These are phyloP conservation scores for Paraphaeosphaeria sporulosa DNA, from an alignment of 2,329 filamentous ascomycete species.

Conservation along the genomic window DNA sequence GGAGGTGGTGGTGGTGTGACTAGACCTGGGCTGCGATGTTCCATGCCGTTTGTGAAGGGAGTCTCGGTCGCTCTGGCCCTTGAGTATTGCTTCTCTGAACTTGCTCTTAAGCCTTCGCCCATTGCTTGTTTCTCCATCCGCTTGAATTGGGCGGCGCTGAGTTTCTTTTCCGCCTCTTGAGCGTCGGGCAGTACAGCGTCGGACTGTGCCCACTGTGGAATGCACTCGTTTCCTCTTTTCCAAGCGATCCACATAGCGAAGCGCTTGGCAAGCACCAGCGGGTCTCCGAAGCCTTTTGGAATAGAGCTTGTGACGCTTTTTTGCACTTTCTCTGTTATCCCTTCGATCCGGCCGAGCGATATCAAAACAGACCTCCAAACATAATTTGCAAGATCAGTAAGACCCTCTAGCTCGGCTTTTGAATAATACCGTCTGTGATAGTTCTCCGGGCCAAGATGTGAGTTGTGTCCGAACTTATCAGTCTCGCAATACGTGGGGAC, in stretches of 20 bases:
- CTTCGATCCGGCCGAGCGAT: constrained; percentile 66
- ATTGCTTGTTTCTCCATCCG: constrained; percentile 62
- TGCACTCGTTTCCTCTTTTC: constrained; percentile 70
- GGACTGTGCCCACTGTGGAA: constrained; percentile 68
- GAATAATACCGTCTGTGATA: constrained; percentile 69
- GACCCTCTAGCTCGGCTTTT: constrained; percentile 67
- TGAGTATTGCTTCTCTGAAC: constrained; percentile 51
- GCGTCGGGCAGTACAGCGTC: constrained; percentile 60
- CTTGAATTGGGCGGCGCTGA: constrained; percentile 63
- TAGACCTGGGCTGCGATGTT: constrained; percentile 12
- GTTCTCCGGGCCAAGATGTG: constrained; percentile 60
- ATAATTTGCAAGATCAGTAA: constrained; percentile 66
- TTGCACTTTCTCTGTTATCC: constrained; percentile 64
- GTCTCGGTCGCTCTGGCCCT: constrained; percentile 43
- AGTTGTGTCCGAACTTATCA: constrained; percentile 60
- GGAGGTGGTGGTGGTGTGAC: constrained; percentile 25
- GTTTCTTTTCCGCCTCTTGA: constrained; percentile 58
- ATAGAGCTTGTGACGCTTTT: constrained; percentile 69
- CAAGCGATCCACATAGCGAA: constrained; percentile 73
- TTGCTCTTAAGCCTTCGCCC: constrained; percentile 52
- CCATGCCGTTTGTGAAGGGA: constrained; percentile 22
- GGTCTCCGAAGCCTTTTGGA: constrained; percentile 68
- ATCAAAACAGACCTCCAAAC: constrained; percentile 70
- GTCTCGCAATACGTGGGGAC: constrained; percentile 67
- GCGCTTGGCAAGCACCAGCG: constrained; percentile 64